A percentile compares a stretch with the other conserved stretches of the same genome.
phyloP scores from a whole-genome alignment of 306 rosid genomes.

The Gastrolobium bilobum region DNA sequence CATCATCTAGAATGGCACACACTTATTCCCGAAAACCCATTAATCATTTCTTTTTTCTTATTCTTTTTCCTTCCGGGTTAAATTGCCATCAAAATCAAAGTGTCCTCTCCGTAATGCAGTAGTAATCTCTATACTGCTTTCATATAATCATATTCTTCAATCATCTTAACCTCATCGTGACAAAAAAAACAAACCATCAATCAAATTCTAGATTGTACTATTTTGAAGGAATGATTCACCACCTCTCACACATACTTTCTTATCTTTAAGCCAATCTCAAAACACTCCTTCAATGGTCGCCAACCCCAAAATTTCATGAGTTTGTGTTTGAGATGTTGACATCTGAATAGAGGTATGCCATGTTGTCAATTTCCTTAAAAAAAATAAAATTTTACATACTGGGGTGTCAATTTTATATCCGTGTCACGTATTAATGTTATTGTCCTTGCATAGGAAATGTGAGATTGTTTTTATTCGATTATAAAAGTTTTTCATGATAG shows the following conservation, averaged over 20 bases:
- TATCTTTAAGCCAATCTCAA: constrained; percentile 29
- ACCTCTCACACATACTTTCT: constrained; percentile 15
- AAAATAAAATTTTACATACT: no score
- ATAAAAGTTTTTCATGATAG: not conserved
- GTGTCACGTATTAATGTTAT: not conserved
- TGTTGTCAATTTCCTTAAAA: constrained; percentile 2
- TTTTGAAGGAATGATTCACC: not conserved
- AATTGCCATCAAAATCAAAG: constrained; percentile 6
- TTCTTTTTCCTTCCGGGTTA: not conserved
- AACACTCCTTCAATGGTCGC: not conserved
- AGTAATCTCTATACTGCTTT: no score
- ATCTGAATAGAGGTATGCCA: constrained; percentile 15
- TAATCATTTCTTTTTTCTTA: no score
- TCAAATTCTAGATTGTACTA: not conserved
- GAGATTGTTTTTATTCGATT: not conserved
- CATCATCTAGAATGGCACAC: no score
- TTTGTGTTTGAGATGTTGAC: constrained; percentile 25
- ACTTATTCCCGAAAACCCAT: not conserved
- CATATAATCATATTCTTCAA: not conserved
- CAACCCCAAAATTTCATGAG: constrained; percentile 3
- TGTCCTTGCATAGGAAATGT: not conserved
- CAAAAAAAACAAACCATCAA: constrained; percentile 8
- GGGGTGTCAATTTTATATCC: not conserved
- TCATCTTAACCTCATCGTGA: not conserved
- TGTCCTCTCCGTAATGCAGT: not conserved